Percentiles rank a stretch among this genome's conserved stretches.
phyloP scores from a whole-genome alignment of 345 rosid genomes.

The Citrus sinensis region DVS_A1.0 CM039163.1:42921001-42921500 shows the following conservation, averaged over 20 bases:
- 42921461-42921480: not conserved
- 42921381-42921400: conserved; percentile 81
- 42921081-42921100: conserved; percentile 80
- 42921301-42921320: not conserved
- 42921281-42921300: not conserved
- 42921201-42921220: conserved; percentile 40
- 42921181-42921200: conserved; percentile 81
- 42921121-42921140: conserved; percentile 65
- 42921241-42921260: not conserved
- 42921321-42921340: conserved; percentile 5
- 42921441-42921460: conserved; percentile 12
- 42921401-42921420: conserved; percentile 94
- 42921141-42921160: conserved; percentile 68
- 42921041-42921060: not conserved
- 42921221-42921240: not conserved
- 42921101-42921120: conserved; percentile 98
- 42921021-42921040: not conserved
- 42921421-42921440: conserved; percentile 29
- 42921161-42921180: conserved; percentile 83
- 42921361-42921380: conserved; percentile 89
- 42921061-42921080: not conserved
- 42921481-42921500: conserved; percentile 3
- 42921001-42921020: conserved; percentile 65
- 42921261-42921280: not conserved
- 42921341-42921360: conserved; percentile 97